Percentiles rank a stretch among this genome's conserved stretches.
phyloP scores from a whole-genome alignment of 164 flowering plant species.

The Annona squamosa region DNA sequence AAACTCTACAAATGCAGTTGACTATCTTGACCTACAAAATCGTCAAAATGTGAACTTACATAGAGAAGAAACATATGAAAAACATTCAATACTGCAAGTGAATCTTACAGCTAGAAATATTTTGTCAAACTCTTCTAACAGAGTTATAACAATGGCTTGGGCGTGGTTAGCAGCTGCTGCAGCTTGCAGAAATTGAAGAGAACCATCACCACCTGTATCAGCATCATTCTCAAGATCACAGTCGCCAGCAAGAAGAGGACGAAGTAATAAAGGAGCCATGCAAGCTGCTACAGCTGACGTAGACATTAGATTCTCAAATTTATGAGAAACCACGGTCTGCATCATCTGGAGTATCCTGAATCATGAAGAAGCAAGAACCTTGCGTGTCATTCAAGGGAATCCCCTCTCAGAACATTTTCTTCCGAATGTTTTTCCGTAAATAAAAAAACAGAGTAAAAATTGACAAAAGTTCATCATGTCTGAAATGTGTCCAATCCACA shows the following conservation, averaged over 20 bases:
- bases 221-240: slow-evolving; percentile 74
- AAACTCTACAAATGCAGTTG: too few relatives aligned
- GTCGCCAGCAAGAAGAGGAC: slow-evolving; percentile 94
- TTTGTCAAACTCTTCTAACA: slow-evolving; percentile 74
- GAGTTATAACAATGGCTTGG: slow-evolving; percentile 81
- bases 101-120: slow-evolving; percentile 70
- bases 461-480: too few relatives aligned
- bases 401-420: too few relatives aligned
- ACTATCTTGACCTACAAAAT: too few relatives aligned
- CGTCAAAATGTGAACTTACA: too few relatives aligned
- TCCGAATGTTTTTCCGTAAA: too few relatives aligned
- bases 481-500: too few relatives aligned
- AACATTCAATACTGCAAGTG: neutral
- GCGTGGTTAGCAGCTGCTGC: slow-evolving; percentile 99
- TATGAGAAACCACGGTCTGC: slow-evolving; percentile 77
- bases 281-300: slow-evolving; percentile 96
- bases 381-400: too few relatives aligned
- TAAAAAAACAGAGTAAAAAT: too few relatives aligned
- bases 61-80: too few relatives aligned
- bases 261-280: slow-evolving; percentile 98
- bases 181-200: slow-evolving; percentile 87
- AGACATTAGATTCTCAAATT: slow-evolving; percentile 83
- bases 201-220: slow-evolving; percentile 84
- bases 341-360: slow-evolving; percentile 88
- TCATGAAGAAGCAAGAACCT: neutral